Percentiles rank a stretch among this genome's conserved stretches.
Conservation (phyloP, 345 rosid genomes). For the Theobroma cacao region DNA sequence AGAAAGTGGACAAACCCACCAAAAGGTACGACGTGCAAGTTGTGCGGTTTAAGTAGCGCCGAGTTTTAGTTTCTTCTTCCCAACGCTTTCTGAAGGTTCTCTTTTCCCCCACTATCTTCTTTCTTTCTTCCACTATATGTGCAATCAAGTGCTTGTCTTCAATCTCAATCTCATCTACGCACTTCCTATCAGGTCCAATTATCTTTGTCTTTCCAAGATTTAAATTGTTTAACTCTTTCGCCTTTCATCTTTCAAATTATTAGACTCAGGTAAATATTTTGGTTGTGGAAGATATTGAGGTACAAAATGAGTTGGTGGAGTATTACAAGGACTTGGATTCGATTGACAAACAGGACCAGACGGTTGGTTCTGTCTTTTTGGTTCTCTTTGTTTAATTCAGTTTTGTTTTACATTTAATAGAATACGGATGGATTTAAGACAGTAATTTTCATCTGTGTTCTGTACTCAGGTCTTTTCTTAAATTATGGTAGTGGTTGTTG, state of each 20-base stretch:
- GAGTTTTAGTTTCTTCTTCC: too few relatives aligned
- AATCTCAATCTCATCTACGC: not conserved
- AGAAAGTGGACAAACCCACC: not conserved
- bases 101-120: too few relatives aligned
- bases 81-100: too few relatives aligned
- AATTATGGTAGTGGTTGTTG: not conserved
- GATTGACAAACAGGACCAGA: not conserved
- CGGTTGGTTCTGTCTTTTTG: not conserved
- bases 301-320: too few relatives aligned
- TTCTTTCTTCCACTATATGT: too few relatives aligned
- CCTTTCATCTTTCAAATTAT: too few relatives aligned
- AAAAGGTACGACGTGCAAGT: not conserved
- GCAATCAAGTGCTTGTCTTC: too few relatives aligned
- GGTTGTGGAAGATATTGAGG: not conserved
- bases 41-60: not conserved
- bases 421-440: not conserved
- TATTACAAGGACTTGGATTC: too few relatives aligned
- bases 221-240: too few relatives aligned
- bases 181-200: not conserved
- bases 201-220: not conserved
- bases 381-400: not conserved
- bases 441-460: not conserved
- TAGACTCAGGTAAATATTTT: not conserved
- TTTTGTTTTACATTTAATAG: not conserved
- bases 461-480: not conserved